Base-by-base conservation (phyloP, 371 early-diverging fungal species). In the Lichtheimia ramosa region DNA sequence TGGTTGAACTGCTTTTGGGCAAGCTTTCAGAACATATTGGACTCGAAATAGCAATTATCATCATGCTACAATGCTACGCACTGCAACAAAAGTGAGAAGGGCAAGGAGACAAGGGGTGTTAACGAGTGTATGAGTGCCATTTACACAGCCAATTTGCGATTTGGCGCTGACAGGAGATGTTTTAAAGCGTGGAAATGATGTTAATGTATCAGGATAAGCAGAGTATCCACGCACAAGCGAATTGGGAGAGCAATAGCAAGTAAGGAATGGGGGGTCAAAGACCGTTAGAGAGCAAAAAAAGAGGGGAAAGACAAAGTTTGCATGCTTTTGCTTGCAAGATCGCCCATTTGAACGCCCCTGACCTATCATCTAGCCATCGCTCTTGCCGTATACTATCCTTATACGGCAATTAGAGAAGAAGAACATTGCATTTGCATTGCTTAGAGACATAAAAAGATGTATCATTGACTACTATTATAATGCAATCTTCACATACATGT, bases 91-190 rank as follows among this genome's bases (percentile, higher is more conserved):
- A 46, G 21, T n/a, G 46, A 46, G 46, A 46, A 46, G 46, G 46
- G 21, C 18, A 46, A 46, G 46, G 46, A 46, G 46, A 21, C n/a
- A 46, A 46, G 46, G 21, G 46, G 46, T 18, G 10, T n/a, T 18
- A 21, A 46, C 7, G 46, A 46, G 12, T n/a, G 46, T 4, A 46
- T 21, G 18, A 7, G 16, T 7, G 46, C 46, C n/a, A 46, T 46
- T 46, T 46, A 1, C 34, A 34, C 34, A 34, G 34, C n/a, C 46
- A 46, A 46, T 46, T 46, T n/a, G 21, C 21, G 46, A 46, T 46
- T 46, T 46, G 46, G 46, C 46, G 46, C 46, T 46, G 46, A 46
- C 46, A 46, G 46, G 46, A 21, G 46, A 46, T n/a, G 34, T 34
- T 2, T n/a, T 25, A 34, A 34, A 34, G 34, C 34, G 34, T 34